Evolutionary conservation across 169 alveolate species (phyloP), one percentile per base, ranked within the genome.

Genomic region (Plasmodium vivax): DNA sequence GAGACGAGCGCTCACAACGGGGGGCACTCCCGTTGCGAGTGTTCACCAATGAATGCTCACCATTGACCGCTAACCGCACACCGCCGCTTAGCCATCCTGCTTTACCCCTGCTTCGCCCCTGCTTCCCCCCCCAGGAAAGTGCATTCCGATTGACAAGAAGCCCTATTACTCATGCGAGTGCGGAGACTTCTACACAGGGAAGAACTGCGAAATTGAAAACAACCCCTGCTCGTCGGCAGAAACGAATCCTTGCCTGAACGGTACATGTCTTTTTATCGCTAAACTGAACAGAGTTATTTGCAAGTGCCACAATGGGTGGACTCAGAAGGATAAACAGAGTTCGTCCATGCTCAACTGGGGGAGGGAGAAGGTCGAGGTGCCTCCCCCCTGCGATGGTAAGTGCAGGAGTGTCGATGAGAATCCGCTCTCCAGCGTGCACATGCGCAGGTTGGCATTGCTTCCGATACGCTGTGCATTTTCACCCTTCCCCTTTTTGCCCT

Each of bases 221-320:
- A 96, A 96, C 23, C 98, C 98, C 3, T 96, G 98, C 51, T 93
- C 96, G 79, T 94, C 84, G 36, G 90, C 51, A n/a, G 88, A 84
- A 56, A 94, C 96, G 9, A 96, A 96, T 72, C 98, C 98, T 36
- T 96, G 98, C 51, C 94, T 93, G 27, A 71, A 95, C 83, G 98
- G 98, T 32, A 87, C 14, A 19, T 96, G 98, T 62, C 92, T 84
- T 43, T 96, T 96, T 92, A 87, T 96, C 75, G 71, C 80, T 9
- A 97, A 97, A 84, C 90, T 95, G 12, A 95, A 95, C 84, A 95
- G 96, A 82, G 95, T 96, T 32, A 95, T 93, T 38, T 96, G 98
- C 74, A 90, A 96, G 72, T 96, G 98, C 83, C 82, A 95, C 72
- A 92, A 96, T 43, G 98, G 98, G 10, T 96, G 98, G 98, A 95